phyloP scores from a whole-genome alignment of 164 flowering plant species.

The Pachysandra terminalis region DNA sequence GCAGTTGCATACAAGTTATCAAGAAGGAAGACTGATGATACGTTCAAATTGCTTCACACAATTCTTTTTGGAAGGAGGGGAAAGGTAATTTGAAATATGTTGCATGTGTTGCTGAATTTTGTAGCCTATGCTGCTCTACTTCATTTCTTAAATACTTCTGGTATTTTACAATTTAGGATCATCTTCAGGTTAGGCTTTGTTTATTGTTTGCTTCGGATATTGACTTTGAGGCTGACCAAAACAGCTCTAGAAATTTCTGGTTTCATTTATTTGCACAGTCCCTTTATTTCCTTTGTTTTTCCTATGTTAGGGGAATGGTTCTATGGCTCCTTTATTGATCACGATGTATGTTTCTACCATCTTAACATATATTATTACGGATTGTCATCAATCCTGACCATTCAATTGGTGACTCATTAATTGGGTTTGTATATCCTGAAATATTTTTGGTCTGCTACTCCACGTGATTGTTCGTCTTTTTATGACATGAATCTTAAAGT shows the following conservation, averaged over 20 bases:
- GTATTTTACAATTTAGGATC: neutral
- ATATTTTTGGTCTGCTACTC: no score
- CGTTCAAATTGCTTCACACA: slow-evolving; percentile 60
- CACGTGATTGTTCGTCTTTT: no score
- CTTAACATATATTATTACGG: neutral
- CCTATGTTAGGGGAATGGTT: neutral
- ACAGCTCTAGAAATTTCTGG: neutral
- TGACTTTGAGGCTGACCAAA: neutral
- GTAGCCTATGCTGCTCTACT: neutral
- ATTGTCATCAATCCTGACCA: neutral
- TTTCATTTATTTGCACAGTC: no score
- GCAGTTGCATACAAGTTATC: slow-evolving; percentile 82
- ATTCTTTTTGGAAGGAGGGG: slow-evolving; percentile 86
- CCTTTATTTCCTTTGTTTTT: no score
- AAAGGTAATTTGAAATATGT: slow-evolving; percentile 41
- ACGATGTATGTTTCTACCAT: neutral
- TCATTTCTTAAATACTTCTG: neutral
- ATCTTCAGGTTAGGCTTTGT: neutral
- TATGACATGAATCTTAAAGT: no score
- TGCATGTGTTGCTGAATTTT: neutral
- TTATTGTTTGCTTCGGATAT: neutral
- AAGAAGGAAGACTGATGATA: slow-evolving; percentile 64
- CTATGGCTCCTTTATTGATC: neutral
- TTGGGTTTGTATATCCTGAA: neutral
- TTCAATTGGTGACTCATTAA: no score